phyloP scores from a whole-genome alignment of 306 rosid genomes.

The Trifolium dubium region DNA sequence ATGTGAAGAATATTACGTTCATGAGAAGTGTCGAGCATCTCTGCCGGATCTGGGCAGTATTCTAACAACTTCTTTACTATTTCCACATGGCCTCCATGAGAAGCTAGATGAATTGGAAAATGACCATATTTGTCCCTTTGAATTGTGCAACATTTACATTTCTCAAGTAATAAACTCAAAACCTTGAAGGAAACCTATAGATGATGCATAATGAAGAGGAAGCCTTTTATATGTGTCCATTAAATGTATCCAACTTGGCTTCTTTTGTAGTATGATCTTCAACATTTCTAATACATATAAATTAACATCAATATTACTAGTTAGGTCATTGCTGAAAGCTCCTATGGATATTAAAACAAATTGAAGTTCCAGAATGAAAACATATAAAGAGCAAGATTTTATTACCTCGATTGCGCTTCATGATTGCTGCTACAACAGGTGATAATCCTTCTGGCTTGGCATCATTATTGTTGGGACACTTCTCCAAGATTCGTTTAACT shows the following conservation, averaged over 20 bases:
- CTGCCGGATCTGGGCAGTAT: conserved; percentile 12
- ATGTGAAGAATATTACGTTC: conserved; percentile 28
- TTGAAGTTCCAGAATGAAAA: not conserved
- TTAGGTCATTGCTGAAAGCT: no score
- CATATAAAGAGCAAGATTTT: no score
- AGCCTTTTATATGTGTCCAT: not conserved
- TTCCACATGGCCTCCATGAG: not conserved
- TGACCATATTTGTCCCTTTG: not conserved
- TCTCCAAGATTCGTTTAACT: conserved; percentile 11
- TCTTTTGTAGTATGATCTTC: not conserved
- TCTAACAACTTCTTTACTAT: conserved; percentile 15
- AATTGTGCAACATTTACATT: not conserved
- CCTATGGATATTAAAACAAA: not conserved
- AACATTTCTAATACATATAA: not conserved
- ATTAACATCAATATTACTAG: not conserved
- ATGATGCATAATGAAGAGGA: conserved; percentile 44
- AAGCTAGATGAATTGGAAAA: conserved; percentile 38
- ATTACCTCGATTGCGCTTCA: not conserved
- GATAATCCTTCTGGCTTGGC: not conserved
- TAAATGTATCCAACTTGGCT: conserved; percentile 21
- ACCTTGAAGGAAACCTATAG: conserved; percentile 31
- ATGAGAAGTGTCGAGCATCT: conserved; percentile 10
- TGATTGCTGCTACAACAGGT: not conserved
- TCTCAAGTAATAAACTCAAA: conserved; percentile 29
- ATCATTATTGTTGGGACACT: no score